Percentiles rank a stretch among this genome's conserved stretches.
These are phyloP conservation scores for Colletotrichum higginsianum DNA, from an alignment of 2,329 filamentous ascomycete species.

Conservation along the genomic window DNA sequence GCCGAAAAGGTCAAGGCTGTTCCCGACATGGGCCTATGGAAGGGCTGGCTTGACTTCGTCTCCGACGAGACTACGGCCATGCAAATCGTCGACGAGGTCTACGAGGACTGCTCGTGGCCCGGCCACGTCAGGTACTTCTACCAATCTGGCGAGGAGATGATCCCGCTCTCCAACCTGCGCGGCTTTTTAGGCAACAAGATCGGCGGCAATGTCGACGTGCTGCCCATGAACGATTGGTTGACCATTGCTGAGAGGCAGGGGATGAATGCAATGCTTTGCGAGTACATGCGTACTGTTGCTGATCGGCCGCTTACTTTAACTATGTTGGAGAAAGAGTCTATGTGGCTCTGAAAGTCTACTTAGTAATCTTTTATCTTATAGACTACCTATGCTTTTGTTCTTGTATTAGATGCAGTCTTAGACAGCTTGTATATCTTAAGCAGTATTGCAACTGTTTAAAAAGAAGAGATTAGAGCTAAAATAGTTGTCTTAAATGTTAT, in stretches of 20 bases:
- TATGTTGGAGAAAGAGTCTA: neutral
- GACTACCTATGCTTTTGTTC: too few relatives aligned
- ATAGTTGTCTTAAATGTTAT: too few relatives aligned
- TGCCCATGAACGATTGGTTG: conserved; percentile 4
- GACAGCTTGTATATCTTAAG: too few relatives aligned
- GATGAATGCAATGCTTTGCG: neutral
- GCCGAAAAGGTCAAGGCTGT: neutral
- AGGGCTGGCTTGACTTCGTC: conserved; percentile 12
- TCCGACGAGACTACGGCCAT: neutral
- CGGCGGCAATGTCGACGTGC: neutral
- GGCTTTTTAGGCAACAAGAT: neutral
- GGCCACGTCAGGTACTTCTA: neutral
- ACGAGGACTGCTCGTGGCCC: conserved; percentile 4
- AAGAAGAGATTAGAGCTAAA: too few relatives aligned
- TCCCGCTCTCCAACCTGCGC: neutral
- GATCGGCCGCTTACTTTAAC: too few relatives aligned
- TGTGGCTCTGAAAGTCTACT: too few relatives aligned
- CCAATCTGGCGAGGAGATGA: neutral
- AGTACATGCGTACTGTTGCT: neutral
- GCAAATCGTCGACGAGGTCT: conserved; percentile 9
- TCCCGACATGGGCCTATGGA: neutral
- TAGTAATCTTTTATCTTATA: too few relatives aligned
- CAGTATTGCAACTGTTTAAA: too few relatives aligned
- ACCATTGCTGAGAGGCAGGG: neutral
- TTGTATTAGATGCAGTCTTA: too few relatives aligned